Evolutionary conservation across 2,329 filamentous ascomycete species (phyloP).

Genomic region (Cladophialophora chaetospira): DNA sequence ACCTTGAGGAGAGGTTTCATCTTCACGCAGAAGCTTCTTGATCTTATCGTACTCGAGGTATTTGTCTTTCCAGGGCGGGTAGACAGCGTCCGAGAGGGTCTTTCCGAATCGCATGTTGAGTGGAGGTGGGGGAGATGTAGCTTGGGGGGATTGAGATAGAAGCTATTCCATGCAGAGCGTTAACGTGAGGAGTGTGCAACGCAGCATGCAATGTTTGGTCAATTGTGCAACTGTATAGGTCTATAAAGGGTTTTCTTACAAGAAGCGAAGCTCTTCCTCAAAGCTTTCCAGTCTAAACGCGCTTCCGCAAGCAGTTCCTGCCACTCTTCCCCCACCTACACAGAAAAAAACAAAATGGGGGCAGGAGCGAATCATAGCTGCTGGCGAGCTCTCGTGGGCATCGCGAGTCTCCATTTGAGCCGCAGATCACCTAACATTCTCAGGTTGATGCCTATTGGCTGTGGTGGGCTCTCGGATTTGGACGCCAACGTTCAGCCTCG

Average conservation of each 20-base stretch:
- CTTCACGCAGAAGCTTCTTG: conserved; percentile 83
- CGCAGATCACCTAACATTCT: background rate
- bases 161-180: conserved; percentile 5
- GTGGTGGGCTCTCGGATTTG: too few relatives aligned
- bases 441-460: too few relatives aligned
- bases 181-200: background rate
- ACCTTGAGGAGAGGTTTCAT: conserved; percentile 54
- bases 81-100: conserved; percentile 77
- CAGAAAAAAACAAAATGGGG: background rate
- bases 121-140: background rate
- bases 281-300: background rate
- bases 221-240: background rate
- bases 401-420: background rate
- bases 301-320: background rate
- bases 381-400: background rate
- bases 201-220: background rate
- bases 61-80: conserved; percentile 85
- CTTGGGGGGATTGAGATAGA: background rate
- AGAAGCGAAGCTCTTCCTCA: background rate
- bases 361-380: conserved; percentile 9
- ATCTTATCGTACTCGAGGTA: conserved; percentile 97
- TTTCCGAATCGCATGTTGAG: conserved; percentile 83
- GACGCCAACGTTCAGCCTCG: background rate
- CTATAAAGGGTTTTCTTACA: too few relatives aligned
- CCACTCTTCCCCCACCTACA: background rate